Conservation (phyloP, 768 basidiomycete species). For the Tulasnella sp. region DNA sequence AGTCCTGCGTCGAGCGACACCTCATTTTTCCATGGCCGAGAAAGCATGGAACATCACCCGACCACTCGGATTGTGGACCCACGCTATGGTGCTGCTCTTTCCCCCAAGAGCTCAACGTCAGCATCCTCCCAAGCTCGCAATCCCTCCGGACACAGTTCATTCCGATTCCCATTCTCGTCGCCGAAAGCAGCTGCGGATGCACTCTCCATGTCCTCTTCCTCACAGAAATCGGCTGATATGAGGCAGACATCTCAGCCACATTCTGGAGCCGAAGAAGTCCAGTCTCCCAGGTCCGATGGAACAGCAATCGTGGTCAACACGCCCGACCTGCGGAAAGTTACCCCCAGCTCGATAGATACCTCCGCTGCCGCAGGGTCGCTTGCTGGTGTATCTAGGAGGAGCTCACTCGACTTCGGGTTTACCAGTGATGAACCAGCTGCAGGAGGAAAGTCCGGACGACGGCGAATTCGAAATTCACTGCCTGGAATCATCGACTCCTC, state of each 20-base stretch:
- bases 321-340: not conserved
- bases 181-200: not conserved
- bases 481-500: conserved; percentile 7
- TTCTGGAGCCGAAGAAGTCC: not conserved
- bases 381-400: not conserved
- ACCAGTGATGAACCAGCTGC: not conserved
- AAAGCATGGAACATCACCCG: not conserved
- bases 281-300: not conserved
- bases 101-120: not conserved
- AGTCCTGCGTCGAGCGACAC: conserved; percentile 4
- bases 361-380: not conserved
- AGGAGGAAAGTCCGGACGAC: not conserved
- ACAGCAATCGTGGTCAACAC: not conserved
- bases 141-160: not conserved
- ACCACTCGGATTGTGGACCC: not conserved
- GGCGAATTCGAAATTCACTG: conserved; percentile 5
- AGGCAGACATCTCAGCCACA: not conserved
- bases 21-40: not conserved
- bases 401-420: not conserved
- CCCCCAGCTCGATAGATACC: not conserved
- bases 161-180: not conserved
- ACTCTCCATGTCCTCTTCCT: not conserved
- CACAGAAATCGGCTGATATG: not conserved
- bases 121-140: not conserved
- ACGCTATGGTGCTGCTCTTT: not conserved